These are phyloP conservation scores for Chrysanthemum makinoi DNA, from an alignment of 129 eudicot genomes.

Conservation along the genomic window DNA sequence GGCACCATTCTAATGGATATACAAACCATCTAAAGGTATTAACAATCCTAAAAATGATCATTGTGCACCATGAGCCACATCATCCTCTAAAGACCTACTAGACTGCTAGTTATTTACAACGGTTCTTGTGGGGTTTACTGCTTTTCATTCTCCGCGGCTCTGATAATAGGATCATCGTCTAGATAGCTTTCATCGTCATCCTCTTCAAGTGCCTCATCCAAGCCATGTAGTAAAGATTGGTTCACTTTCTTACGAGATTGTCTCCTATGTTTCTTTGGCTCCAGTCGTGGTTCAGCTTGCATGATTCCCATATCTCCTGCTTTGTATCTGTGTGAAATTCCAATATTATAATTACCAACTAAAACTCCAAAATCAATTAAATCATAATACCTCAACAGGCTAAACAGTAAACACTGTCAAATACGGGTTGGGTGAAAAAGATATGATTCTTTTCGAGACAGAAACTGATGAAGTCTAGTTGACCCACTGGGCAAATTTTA, in stretches of 20 bases:
- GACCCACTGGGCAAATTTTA: too few relatives aligned
- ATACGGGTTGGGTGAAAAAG: too few relatives aligned
- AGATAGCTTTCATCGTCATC: constrained; percentile 51
- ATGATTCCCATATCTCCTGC: constrained; percentile 65
- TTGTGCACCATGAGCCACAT: constrained; percentile 1
- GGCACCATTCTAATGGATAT: neutral
- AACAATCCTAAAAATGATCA: neutral
- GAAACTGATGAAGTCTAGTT: too few relatives aligned
- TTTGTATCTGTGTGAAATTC: constrained; percentile 50
- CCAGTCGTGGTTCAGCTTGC: constrained; percentile 77
- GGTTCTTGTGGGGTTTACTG: neutral
- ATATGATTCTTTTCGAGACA: too few relatives aligned
- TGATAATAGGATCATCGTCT: constrained; percentile 53
- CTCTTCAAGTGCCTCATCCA: constrained; percentile 56
- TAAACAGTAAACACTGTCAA: neutral
- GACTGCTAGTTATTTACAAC: constrained; percentile 28
- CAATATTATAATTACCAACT: neutral
- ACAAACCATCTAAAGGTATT: constrained; percentile 16
- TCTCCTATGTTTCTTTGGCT: constrained; percentile 85
- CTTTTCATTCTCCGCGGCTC: constrained; percentile 48
- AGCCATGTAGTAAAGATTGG: constrained; percentile 59
- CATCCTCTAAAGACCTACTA: neutral
- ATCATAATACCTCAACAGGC: neutral
- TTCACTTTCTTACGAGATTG: constrained; percentile 76
- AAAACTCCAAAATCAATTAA: neutral